Conservation (phyloP, 495 filamentous ascomycete genomes). For the Penicillium flavigenum region DNA sequence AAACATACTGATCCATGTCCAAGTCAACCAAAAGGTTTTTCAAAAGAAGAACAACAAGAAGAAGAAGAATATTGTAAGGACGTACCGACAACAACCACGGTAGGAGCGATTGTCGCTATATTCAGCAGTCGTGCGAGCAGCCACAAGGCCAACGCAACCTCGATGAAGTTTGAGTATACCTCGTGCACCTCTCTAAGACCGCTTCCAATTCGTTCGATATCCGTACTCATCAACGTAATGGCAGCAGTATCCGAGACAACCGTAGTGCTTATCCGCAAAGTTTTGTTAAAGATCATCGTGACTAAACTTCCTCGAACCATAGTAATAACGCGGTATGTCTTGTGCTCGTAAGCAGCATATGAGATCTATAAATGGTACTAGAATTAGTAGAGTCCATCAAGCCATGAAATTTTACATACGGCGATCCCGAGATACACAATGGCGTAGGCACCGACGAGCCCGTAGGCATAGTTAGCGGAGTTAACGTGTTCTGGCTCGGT, state of each 20-base stretch:
- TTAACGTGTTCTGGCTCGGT: constrained; percentile 31
- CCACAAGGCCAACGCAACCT: constrained; percentile 53
- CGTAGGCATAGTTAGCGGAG: constrained; percentile 44
- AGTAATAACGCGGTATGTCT: constrained; percentile 48
- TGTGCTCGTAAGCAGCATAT: constrained; percentile 50
- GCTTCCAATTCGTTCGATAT: constrained; percentile 46
- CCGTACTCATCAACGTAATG: constrained; percentile 60
- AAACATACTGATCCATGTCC: constrained; percentile 19
- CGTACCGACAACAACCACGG: constrained; percentile 47
- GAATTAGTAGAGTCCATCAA: neutral
- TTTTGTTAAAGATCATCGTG: constrained; percentile 49
- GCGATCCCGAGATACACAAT: constrained; percentile 60
- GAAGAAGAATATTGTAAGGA: neutral
- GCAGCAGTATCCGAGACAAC: constrained; percentile 46
- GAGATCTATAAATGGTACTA: constrained; percentile 24
- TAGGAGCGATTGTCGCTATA: constrained; percentile 42
- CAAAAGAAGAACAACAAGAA: neutral
- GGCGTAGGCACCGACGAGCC: constrained; percentile 56
- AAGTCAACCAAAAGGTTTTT: neutral
- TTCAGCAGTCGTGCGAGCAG: constrained; percentile 54
- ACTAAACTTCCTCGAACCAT: constrained; percentile 55
- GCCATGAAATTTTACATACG: constrained; percentile 17
- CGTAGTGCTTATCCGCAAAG: constrained; percentile 38
- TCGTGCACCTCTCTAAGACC: constrained; percentile 45
- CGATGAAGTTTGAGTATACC: constrained; percentile 49